Conservation (phyloP, 768 basidiomycete species). For the Atractiella rhizophila region DNA sequence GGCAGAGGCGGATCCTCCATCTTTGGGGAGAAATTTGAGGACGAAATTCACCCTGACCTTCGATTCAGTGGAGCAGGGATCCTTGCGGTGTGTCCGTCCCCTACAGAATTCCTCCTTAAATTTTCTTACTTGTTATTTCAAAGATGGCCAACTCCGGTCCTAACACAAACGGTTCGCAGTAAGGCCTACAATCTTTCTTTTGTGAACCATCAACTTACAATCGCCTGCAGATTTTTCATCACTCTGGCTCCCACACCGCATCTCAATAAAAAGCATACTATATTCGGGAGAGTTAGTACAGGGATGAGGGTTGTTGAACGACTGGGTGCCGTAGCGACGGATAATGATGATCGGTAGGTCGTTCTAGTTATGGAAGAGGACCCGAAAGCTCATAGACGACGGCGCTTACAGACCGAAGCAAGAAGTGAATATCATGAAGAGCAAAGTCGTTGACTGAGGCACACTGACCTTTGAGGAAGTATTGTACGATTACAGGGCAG, state of each 20-base stretch:
- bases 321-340: slow-evolving; percentile 67
- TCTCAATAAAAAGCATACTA: slow-evolving; percentile 23
- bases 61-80: slow-evolving; percentile 91
- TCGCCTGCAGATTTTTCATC: slow-evolving; percentile 19
- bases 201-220: too few relatives aligned
- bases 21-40: slow-evolving; percentile 20
- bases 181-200: neutral
- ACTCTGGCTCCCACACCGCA: slow-evolving; percentile 16
- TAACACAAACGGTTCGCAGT: slow-evolving; percentile 24
- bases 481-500: too few relatives aligned
- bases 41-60: slow-evolving; percentile 65
- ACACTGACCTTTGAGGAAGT: too few relatives aligned
- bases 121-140: neutral
- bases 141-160: slow-evolving; percentile 26
- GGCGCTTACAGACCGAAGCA: slow-evolving; percentile 31
- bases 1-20: slow-evolving; percentile 41
- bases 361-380: neutral
- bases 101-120: neutral
- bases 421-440: slow-evolving; percentile 76
- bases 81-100: slow-evolving; percentile 35
- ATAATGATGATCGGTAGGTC: slow-evolving; percentile 58
- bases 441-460: slow-evolving; percentile 25
- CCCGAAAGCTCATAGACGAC: neutral
- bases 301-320: slow-evolving; percentile 86
- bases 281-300: slow-evolving; percentile 51